Conservation (phyloP, 805 yeast genomes). For the Hermanozyma aechmeae region DNA sequence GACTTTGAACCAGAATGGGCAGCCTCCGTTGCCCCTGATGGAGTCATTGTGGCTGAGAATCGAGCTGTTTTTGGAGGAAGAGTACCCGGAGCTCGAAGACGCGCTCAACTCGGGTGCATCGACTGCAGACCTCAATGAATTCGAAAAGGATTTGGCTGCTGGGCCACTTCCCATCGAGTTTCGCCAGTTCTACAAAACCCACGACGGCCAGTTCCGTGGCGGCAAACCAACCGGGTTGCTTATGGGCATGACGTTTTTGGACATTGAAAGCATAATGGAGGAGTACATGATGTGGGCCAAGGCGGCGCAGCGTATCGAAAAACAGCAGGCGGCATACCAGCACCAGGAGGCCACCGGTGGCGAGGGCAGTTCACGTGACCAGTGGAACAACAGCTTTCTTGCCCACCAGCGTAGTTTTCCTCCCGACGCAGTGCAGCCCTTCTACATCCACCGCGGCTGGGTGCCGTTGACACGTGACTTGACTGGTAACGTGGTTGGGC, state of each 20-base stretch:
- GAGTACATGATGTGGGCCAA: constrained; percentile 33
- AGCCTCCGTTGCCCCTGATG: constrained; percentile 39
- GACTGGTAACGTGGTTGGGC: constrained; percentile 10
- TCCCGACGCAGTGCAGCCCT: constrained; percentile 11
- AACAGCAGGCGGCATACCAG: constrained; percentile 22
- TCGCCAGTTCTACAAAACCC: constrained; percentile 35
- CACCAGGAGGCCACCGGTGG: constrained; percentile 11
- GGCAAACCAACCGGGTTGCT: constrained; percentile 37
- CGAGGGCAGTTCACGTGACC: constrained; percentile 2
- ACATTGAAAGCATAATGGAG: constrained; percentile 32
- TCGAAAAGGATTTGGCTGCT: constrained; percentile 34
- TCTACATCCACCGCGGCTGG: constrained; percentile 13
- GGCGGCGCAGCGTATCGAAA: constrained; percentile 31
- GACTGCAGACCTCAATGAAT: constrained; percentile 37
- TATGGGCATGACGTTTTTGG: constrained; percentile 34
- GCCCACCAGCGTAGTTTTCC: constrained; percentile 12
- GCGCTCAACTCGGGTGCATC: constrained; percentile 34
- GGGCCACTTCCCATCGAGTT: constrained; percentile 36
- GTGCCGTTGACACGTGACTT: constrained; percentile 10
- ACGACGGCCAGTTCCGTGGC: constrained; percentile 38
- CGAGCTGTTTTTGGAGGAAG: constrained; percentile 34
- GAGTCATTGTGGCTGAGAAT: constrained; percentile 36
- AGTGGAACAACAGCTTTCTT: constrained; percentile 10
- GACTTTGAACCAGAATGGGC: constrained; percentile 36
- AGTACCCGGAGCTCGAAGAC: constrained; percentile 37